These are phyloP conservation scores for Pterocarpus macrocarpus DNA, from an alignment of 306 rosid genomes.

Conservation along the genomic window DNA sequence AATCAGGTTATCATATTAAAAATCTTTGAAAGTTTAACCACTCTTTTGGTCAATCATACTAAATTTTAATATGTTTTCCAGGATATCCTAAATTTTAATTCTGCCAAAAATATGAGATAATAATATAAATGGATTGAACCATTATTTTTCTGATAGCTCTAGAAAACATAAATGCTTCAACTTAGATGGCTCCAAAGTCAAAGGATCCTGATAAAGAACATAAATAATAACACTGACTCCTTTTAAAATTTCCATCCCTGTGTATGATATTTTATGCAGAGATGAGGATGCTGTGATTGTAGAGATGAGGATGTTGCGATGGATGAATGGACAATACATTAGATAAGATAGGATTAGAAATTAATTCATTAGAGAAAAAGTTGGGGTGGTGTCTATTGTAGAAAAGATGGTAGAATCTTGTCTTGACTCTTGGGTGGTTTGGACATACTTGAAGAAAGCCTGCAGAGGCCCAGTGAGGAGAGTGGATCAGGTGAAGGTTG, in stretches of 20 bases:
- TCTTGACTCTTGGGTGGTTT: no score
- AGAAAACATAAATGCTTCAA: background rate
- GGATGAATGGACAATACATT: no score
- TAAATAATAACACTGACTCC: constrained; percentile 8
- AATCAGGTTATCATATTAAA: background rate
- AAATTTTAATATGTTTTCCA: background rate
- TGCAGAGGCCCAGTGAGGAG: no score
- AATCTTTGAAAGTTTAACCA: background rate
- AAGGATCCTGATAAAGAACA: constrained; percentile 10
- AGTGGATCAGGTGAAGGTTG: no score
- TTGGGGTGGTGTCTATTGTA: no score
- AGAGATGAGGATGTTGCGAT: no score
- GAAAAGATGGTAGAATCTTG: no score
- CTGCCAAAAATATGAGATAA: background rate
- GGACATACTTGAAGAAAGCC: no score
- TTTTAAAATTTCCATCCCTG: background rate
- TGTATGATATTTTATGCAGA: background rate
- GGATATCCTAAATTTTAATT: background rate
- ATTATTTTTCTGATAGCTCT: background rate
- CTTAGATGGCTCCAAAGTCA: background rate
- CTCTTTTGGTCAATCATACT: background rate
- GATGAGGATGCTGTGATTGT: no score
- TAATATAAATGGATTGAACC: background rate
- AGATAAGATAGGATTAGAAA: no score
- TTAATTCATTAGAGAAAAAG: no score